Percentiles rank a stretch among this genome's conserved stretches.
These are phyloP conservation scores for Rhynchospora breviuscula DNA, from an alignment of 176 grass and related monocot genomes.

Conservation along the genomic window DNA sequence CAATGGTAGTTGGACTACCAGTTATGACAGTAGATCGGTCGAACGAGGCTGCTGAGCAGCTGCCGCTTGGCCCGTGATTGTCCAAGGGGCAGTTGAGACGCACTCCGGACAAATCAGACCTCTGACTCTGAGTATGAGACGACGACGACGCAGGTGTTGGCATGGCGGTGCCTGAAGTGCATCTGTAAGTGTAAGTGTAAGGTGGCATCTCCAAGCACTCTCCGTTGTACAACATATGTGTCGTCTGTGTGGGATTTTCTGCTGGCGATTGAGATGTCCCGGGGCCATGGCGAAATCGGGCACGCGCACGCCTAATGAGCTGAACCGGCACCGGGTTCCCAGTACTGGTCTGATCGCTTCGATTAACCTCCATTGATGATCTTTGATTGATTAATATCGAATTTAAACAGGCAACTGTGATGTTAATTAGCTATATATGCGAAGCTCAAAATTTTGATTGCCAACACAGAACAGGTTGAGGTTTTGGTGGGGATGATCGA, in stretches of 20 bases:
- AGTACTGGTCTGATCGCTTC: background rate
- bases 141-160: background rate
- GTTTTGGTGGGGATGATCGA: background rate
- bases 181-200: background rate
- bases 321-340: background rate
- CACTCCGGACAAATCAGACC: background rate
- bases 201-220: background rate
- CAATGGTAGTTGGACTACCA: background rate
- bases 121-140: background rate
- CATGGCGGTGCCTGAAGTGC: background rate
- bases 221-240: background rate
- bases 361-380: constrained; percentile 14
- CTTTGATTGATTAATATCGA: background rate
- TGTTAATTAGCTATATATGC: too few relatives aligned
- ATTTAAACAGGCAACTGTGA: background rate
- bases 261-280: background rate
- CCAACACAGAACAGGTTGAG: background rate
- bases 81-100: constrained; percentile 3
- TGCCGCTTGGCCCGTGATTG: background rate
- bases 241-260: background rate
- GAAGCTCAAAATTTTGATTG: background rate
- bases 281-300: background rate
- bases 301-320: background rate
- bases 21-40: background rate
- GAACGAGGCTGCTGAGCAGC: background rate